Base-by-base conservation (phyloP, 345 rosid species). In the Eucalyptus sp. region DNA sequence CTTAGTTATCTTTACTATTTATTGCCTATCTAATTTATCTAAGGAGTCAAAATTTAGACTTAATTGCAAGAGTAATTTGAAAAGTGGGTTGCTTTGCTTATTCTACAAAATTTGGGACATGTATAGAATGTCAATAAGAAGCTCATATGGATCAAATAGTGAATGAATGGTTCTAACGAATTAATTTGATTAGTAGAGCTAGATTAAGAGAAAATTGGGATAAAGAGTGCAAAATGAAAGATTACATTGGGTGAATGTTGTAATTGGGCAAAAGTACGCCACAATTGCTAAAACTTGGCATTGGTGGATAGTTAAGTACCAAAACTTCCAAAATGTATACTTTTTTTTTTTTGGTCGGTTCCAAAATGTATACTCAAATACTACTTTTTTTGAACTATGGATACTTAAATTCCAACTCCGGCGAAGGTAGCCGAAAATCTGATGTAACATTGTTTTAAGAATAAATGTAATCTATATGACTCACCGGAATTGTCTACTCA, bases 291-390 rank as follows among this genome's bases (percentile, higher is more conserved):
- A 52, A 52, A 52, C 25, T 0, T 18, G 1, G 4, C 58, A 18
- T 18, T 0, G 10, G 2, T 8, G 2, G 25, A 18, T 52, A 52
- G 25, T 18, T 18, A 52, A 1, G 2, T 18, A 0, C 2, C 24
- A 52, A 52, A 52, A 52, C 24, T 52, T 52, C 58, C 58, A 52
- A 52, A 52, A 18, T 52, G 58, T 52, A 52, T 52, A 18, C 56
- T 7, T n/a, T n/a, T n/a, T n/a, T n/a, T n/a, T n/a, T n/a, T n/a
- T n/a, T n/a, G n/a, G n/a, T n/a, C n/a, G n/a, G n/a, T 52, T 52
- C 58, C 58, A 52, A 52, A 52, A 18, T 52, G 58, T 52, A 52
- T 52, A 18, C 56, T 7, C 18, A 52, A 18, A 52, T 52, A 3
- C 58, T 18, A 18, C 4, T 50, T 52, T 51, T 51, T 18, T 18